These are phyloP conservation scores for Aspergillus diversus DNA, from an alignment of 495 filamentous ascomycete genomes.

Conservation along the genomic window DNA sequence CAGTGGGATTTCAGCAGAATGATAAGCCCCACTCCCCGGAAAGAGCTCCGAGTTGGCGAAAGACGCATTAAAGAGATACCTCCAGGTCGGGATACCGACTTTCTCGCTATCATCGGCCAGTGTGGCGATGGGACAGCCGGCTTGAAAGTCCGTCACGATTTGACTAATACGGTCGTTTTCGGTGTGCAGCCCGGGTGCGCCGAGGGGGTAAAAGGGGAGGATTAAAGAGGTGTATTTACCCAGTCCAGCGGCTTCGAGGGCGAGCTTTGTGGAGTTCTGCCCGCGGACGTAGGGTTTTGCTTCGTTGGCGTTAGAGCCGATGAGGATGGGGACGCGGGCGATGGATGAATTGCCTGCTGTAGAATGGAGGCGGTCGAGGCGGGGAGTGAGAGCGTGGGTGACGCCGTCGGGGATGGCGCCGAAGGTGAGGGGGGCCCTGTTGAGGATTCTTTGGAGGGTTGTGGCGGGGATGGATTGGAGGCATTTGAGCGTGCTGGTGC, in stretches of 20 bases:
- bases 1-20: slow-evolving; percentile 31
- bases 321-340: slow-evolving; percentile 6
- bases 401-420: slow-evolving; percentile 8
- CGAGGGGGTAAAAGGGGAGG: not conserved
- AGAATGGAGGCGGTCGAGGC: not conserved
- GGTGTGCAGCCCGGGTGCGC: slow-evolving; percentile 17
- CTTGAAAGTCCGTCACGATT: slow-evolving; percentile 28
- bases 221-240: not conserved
- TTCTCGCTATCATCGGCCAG: slow-evolving; percentile 26
- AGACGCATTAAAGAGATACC: slow-evolving; percentile 37
- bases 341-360: not conserved
- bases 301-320: not conserved
- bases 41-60: slow-evolving; percentile 33
- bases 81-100: slow-evolving; percentile 26
- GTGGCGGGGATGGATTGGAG: not conserved
- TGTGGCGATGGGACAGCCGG: slow-evolving; percentile 25
- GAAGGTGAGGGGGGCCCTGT: slow-evolving; percentile 2
- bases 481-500: not conserved
- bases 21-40: slow-evolving; percentile 29
- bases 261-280: not conserved
- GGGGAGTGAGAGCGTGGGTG: not conserved
- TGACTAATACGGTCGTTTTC: slow-evolving; percentile 25
- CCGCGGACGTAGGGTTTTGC: not conserved
- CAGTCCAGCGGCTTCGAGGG: not conserved
- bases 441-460: slow-evolving; percentile 1